Percentiles rank a stretch among this genome's conserved stretches.
Conservation (phyloP, 1,284 basidiomycete species). For the Leucoagaricus sp. region DNA sequence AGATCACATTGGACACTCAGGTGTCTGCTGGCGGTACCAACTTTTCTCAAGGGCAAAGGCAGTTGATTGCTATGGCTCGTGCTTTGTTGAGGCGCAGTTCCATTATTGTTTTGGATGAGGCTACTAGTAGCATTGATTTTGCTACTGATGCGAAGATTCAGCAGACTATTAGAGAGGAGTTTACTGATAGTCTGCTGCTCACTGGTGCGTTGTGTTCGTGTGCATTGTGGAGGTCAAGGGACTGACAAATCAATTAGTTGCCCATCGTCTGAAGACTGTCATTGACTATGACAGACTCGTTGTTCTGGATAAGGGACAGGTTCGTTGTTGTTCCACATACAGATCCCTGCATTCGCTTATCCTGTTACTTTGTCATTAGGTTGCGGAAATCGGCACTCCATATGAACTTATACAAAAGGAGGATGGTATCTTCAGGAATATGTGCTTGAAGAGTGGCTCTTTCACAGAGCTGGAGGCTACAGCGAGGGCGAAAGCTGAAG, state of each 20-base stretch:
- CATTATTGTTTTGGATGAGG: constrained; percentile 85
- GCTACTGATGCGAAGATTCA: constrained; percentile 81
- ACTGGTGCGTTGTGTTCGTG: constrained; percentile 45
- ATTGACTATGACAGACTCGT: constrained; percentile 83
- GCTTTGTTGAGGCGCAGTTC: constrained; percentile 76
- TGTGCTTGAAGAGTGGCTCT: constrained; percentile 84
- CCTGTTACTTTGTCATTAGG: constrained; percentile 34
- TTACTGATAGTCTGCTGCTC: constrained; percentile 59
- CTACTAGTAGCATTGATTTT: constrained; percentile 77
- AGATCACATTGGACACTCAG: constrained; percentile 67
- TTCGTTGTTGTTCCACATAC: constrained; percentile 20
- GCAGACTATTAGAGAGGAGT: constrained; percentile 78
- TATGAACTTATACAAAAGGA: constrained; percentile 73
- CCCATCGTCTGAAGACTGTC: constrained; percentile 72
- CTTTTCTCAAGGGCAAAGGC: constrained; percentile 84
- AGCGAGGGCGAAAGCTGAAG: constrained; percentile 50
- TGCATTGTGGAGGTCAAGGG: background rate
- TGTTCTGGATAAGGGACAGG: constrained; percentile 77
- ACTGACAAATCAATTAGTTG: constrained; percentile 38
- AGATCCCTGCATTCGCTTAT: background rate
- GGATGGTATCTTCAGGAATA: constrained; percentile 72
- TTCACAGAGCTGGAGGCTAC: constrained; percentile 67
- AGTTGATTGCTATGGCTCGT: constrained; percentile 80
- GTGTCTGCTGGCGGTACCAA: constrained; percentile 82
- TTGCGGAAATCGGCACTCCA: constrained; percentile 86